Percentiles rank a stretch among this genome's conserved stretches.
phyloP scores from a whole-genome alignment of 192 early-diverging fungal species.

The Geranomyces michiganensis region DNA sequence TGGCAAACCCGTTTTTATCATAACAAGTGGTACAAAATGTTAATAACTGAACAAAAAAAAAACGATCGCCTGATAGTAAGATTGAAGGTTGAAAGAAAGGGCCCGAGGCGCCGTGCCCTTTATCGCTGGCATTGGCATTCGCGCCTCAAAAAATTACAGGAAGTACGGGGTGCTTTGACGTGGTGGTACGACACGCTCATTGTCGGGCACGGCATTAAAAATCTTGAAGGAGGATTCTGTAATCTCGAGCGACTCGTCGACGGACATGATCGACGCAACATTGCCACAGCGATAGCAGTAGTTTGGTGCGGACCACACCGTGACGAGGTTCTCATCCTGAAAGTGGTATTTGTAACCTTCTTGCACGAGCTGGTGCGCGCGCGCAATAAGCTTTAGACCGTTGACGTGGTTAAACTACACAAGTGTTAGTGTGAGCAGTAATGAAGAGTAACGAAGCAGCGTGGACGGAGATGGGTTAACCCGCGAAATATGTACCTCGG shows the following conservation, averaged over 20 bases:
- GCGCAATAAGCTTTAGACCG: constrained; percentile 81
- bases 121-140: no score
- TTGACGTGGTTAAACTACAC: constrained; percentile 90
- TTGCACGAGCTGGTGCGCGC: constrained; percentile 97
- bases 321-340: constrained; percentile 89
- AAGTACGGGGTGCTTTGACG: constrained; percentile 57
- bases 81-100: no score
- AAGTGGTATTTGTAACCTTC: constrained; percentile 98
- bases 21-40: no score
- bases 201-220: constrained; percentile 94
- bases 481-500: constrained; percentile 60
- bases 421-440: neutral
- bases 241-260: constrained; percentile 70
- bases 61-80: no score
- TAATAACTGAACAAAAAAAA: no score
- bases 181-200: constrained; percentile 66
- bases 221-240: constrained; percentile 91
- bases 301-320: constrained; percentile 84
- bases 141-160: no score
- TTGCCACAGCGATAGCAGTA: constrained; percentile 71
- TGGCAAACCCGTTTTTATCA: no score
- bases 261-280: constrained; percentile 62
- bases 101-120: no score
- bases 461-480: neutral
- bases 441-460: neutral